Conservation (phyloP, 208 protist genomes). For the Phytomonas francai region DNA sequence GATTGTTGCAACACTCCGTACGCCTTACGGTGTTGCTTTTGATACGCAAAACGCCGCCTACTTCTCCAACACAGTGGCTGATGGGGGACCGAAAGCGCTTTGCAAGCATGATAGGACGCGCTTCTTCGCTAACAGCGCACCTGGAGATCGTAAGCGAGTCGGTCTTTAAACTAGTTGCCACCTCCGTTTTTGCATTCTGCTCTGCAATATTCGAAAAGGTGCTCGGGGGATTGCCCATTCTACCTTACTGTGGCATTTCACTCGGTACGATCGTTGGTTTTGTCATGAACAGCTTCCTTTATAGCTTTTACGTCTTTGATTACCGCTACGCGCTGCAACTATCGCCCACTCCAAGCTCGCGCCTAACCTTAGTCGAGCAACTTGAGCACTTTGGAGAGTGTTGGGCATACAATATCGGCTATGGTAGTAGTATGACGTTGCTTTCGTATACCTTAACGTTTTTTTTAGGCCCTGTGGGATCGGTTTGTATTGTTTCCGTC, state of each 20-base stretch:
- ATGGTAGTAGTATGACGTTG: slow-evolving; percentile 30
- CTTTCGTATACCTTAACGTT: slow-evolving; percentile 24
- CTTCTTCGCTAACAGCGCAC: background rate
- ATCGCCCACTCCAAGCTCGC: slow-evolving; percentile 3
- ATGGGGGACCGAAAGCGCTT: no score
- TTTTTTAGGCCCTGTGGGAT: slow-evolving; percentile 20
- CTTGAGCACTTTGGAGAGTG: slow-evolving; percentile 49
- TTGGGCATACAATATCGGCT: slow-evolving; percentile 58
- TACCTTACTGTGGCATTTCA: no score
- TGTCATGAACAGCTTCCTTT: slow-evolving; percentile 51
- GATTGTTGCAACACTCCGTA: no score
- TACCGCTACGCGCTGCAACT: slow-evolving; percentile 42
- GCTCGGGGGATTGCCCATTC: no score
- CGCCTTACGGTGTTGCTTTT: no score
- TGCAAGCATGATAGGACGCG: no score
- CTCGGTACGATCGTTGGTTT: slow-evolving; percentile 15
- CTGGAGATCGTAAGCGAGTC: slow-evolving; percentile 34
- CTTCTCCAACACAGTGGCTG: no score
- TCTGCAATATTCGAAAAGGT: slow-evolving; percentile 13
- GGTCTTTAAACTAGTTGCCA: slow-evolving; percentile 49
- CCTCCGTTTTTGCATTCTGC: slow-evolving; percentile 34
- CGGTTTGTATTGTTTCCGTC: slow-evolving; percentile 37
- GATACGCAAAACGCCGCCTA: no score
- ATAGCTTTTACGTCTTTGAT: slow-evolving; percentile 71
- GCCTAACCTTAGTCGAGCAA: slow-evolving; percentile 17